Evolutionary conservation across 2,329 filamentous ascomycete species (phyloP), one percentile per base, ranked within the genome.

Genomic region (Ophiocordyceps unilateralis): DNA sequence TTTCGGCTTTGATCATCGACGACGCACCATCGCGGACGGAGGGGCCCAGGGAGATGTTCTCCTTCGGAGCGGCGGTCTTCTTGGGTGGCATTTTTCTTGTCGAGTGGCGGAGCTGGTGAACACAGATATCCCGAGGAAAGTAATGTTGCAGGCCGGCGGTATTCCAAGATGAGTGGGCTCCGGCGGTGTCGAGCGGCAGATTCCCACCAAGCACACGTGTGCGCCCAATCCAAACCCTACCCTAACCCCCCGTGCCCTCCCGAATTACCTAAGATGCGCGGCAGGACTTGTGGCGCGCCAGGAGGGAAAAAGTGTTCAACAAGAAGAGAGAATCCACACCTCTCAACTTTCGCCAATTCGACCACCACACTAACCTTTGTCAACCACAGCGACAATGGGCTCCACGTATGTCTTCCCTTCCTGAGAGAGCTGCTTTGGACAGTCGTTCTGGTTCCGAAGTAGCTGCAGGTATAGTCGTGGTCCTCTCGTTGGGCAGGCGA

Each of bases 11-110:
- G 30, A n/a, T 6, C 6, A 32, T 17, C n/a, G 15, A 26, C n/a
- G 34, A 53, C 53, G 63, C 67, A 89, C 86, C 88, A 77, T 95
- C 89, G 65, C 88, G 83, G 73, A 88, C 84, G 69, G 94, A 85
- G 65, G 91, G 91, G 61, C 91, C 91, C 61, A 96, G 80, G 70
- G 83, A 88, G 76, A 98, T 91, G 74, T 98, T 98, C 81, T 96
- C 91, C 74, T 89, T 80, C 59, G 78, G 76, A 61, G 83, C 79
- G 65, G 78, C 71, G 68, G 81, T 80, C 76, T 89, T 88, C 80
- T 93, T 93, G 68, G 88, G 73, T 9, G 41, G 15, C 89, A 96
- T 96, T 65, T 69, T 84, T 56, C 58, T 52, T 57, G 54, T 49
- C 53, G 57, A 49, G 56, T 57, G 50, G 53, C 50, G 58, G 53